Evolutionary conservation across 768 basidiomycete genomes (phyloP).

Genomic region (Thelephora ganbajun): DNA sequence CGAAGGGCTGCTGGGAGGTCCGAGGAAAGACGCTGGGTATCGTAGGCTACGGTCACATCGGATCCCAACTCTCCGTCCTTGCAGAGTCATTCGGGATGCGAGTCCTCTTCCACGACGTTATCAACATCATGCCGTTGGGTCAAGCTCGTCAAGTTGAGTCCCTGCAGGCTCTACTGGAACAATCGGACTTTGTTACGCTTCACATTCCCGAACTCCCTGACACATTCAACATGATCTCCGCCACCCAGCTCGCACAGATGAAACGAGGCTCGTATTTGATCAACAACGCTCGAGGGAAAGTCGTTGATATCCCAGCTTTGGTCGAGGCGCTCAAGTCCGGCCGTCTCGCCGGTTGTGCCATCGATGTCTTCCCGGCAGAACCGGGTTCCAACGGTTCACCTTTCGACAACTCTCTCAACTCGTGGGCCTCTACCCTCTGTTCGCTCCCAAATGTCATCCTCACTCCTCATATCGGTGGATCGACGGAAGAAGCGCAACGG

Average conservation of each 20-base stretch:
- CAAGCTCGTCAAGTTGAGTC: constrained; percentile 82
- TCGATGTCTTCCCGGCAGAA: constrained; percentile 93
- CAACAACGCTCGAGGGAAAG: constrained; percentile 93
- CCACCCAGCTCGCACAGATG: constrained; percentile 71
- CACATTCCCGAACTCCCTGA: constrained; percentile 96
- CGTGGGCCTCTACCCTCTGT: constrained; percentile 70
- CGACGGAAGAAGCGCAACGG: constrained; percentile 95
- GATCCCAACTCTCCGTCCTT: constrained; percentile 91
- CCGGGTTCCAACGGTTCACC: constrained; percentile 83
- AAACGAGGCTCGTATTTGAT: constrained; percentile 91
- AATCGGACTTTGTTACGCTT: constrained; percentile 88
- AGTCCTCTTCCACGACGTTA: constrained; percentile 88
- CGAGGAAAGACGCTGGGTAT: constrained; percentile 97
- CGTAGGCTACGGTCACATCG: constrained; percentile 97
- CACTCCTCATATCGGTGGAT: constrained; percentile 97
- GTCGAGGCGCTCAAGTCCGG: constrained; percentile 69
- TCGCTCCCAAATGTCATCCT: constrained; percentile 82
- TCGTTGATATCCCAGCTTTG: constrained; percentile 90
- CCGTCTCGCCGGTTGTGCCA: constrained; percentile 79
- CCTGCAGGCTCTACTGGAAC: constrained; percentile 54
- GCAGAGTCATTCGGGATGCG: constrained; percentile 94
- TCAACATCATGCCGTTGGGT: constrained; percentile 97
- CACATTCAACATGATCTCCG: constrained; percentile 87
- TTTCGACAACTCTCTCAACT: constrained; percentile 81
- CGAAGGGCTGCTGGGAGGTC: constrained; percentile 95